Percentiles rank a stretch among this genome's conserved stretches.
Evolutionary conservation across 2,329 filamentous ascomycete genomes (phyloP).

Genomic region (Alternaria panax): DNA sequence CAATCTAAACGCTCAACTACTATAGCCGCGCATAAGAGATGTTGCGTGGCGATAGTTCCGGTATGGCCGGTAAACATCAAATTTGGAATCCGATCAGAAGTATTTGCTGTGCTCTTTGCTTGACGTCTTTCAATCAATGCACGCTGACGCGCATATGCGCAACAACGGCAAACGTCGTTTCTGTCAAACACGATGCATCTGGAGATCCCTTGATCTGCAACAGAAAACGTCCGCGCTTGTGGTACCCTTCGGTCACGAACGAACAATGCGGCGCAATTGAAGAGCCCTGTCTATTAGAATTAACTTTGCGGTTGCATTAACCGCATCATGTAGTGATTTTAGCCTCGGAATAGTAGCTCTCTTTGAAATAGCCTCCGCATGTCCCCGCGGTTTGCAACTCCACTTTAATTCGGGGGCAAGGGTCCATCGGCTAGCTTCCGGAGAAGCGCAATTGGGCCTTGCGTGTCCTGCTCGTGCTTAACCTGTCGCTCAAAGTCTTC

Average conservation of each 20-base stretch:
- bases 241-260: neutral
- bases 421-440: constrained; percentile 8
- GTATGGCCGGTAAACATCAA: constrained; percentile 7
- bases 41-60: neutral
- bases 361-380: neutral
- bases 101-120: neutral
- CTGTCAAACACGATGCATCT: neutral
- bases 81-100: constrained; percentile 4
- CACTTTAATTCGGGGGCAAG: neutral
- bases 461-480: neutral
- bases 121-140: constrained; percentile 1
- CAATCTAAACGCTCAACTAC: neutral
- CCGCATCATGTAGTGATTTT: neutral
- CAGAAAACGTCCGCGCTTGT: neutral
- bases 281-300: neutral
- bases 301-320: neutral
- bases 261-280: neutral
- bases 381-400: neutral
- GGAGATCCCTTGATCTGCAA: neutral
- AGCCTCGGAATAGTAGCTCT: neutral
- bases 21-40: constrained; percentile 1
- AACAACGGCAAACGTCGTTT: neutral
- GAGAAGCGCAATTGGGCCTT: neutral
- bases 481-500: neutral
- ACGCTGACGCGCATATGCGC: neutral